These are phyloP conservation scores for Hirsutella minnesotensis DNA, from an alignment of 2,329 filamentous ascomycete species.

Conservation along the genomic window DNA sequence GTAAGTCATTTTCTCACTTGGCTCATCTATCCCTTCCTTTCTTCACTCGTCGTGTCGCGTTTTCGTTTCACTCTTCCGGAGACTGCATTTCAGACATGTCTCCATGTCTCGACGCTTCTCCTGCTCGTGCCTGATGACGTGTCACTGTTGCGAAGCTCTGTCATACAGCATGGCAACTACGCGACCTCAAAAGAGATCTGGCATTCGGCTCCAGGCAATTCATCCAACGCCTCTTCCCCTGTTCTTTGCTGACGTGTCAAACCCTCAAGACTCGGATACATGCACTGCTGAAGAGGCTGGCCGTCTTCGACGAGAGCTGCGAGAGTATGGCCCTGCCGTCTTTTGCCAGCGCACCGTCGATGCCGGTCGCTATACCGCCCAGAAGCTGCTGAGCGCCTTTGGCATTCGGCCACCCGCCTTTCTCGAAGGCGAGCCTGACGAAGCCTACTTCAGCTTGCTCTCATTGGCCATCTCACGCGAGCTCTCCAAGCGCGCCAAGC, in stretches of 20 bases:
- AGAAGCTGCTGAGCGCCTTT: slow-evolving; percentile 80
- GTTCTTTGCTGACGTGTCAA: background rate
- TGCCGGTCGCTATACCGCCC: slow-evolving; percentile 58
- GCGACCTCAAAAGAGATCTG: too few relatives aligned
- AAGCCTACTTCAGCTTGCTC: slow-evolving; percentile 63
- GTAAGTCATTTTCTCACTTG: slow-evolving; percentile 28
- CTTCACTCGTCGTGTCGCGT: background rate
- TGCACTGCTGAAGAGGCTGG: slow-evolving; percentile 60
- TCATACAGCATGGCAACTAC: too few relatives aligned
- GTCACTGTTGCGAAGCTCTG: too few relatives aligned
- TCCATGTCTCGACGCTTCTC: too few relatives aligned
- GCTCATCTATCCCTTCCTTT: background rate
- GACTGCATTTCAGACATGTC: too few relatives aligned
- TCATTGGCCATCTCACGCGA: slow-evolving; percentile 70
- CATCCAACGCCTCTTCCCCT: too few relatives aligned
- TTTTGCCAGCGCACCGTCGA: slow-evolving; percentile 66
- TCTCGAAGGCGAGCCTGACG: slow-evolving; percentile 55
- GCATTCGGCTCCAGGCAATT: too few relatives aligned
- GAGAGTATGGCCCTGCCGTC: slow-evolving; percentile 61
- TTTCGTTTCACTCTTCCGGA: too few relatives aligned
- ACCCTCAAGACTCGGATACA: slow-evolving; percentile 19
- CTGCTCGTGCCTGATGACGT: too few relatives aligned
- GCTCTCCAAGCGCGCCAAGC: slow-evolving; percentile 68
- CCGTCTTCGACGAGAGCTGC: slow-evolving; percentile 57
- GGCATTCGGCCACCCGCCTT: slow-evolving; percentile 62